These are phyloP conservation scores for Blastobotrys capitulatus DNA, from an alignment of 1,139 yeast genomes.

Conservation along the genomic window DNA sequence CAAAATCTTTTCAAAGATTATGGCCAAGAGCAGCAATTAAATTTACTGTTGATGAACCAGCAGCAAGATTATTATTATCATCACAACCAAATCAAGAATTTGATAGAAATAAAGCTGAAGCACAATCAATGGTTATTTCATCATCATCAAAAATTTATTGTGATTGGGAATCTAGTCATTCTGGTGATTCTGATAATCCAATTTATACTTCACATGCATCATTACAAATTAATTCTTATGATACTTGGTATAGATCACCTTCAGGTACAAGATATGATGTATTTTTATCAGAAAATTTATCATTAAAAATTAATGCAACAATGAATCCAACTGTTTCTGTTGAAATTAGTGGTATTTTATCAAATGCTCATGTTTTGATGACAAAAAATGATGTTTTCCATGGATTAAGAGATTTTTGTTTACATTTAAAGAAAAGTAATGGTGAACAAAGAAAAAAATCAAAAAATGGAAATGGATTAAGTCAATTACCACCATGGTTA, in stretches of 20 bases:
- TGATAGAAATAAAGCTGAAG: not conserved
- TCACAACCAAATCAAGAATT: conserved; percentile 12
- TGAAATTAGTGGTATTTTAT: conserved; percentile 23
- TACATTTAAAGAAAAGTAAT: conserved; percentile 14
- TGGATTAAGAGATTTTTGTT: conserved; percentile 25
- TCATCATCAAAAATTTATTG: conserved; percentile 29
- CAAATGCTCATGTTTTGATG: conserved; percentile 25
- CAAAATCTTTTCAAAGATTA: conserved; percentile 23
- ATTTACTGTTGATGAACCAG: conserved; percentile 36
- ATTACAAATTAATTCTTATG: conserved; percentile 26
- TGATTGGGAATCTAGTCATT: conserved; percentile 31
- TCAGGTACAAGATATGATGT: conserved; percentile 30
- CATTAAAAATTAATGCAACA: conserved; percentile 25
- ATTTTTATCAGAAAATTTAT: conserved; percentile 27
- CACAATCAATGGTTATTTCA: conserved; percentile 26
- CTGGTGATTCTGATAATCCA: conserved; percentile 19
- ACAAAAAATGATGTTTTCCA: conserved; percentile 28
- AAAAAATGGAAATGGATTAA: conserved; percentile 15
- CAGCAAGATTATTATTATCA: conserved; percentile 30
- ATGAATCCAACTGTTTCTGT: conserved; percentile 29
- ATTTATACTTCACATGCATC: conserved; percentile 27
- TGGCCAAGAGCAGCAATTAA: conserved; percentile 34
- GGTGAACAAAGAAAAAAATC: not conserved
- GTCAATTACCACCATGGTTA: conserved; percentile 33
- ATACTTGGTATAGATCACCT: conserved; percentile 30